Base-by-base conservation (phyloP, 2,329 filamentous ascomycete species). In the Zasmidium angulare region DNA sequence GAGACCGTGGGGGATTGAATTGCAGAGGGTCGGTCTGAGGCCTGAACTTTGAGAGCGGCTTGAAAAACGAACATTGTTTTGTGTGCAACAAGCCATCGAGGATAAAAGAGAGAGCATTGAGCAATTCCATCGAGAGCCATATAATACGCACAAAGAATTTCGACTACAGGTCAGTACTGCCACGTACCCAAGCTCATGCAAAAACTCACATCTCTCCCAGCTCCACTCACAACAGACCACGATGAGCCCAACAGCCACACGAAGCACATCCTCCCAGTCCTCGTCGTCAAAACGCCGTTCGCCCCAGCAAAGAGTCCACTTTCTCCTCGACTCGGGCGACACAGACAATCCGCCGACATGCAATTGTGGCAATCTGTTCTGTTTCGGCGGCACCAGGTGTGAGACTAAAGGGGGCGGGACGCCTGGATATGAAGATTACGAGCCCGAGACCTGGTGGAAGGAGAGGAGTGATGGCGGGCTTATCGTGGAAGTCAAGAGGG, bases 361-460 rank as follows among this genome's bases (percentile, higher is more conserved):
- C 24, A 53, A 46, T 17, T 58, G 55, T 20, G 55, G 55, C 9
- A 58, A 48, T 36, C 20, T 58, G 2, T 58, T 58, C 50, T 58
- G 55, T 31, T 58, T 58, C 24, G 40, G 55, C 26, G 55, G 55
- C 3, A 58, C 26, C 11, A 40, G 26, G 7, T 58, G 55, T 31
- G 29, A 53, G 17, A 49, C 9, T 12, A 40, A 47, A 53, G 55
- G 55, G 21, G n/a, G 22, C 29, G 55, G 55, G 7, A 58, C 55
- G 10, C 50, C 49, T 12, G 55, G 55, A 2, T 50, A 50, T 23
- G 55, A 53, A 17, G 53, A 55, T 22, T 58, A 58, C 24, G 55
- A 58, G 20, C 49, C 55, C 3, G 43, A 58, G 20, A 50, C 36
- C n/a, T 57, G 36, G 36, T 57, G 55, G 55, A 56, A 55, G 43